Conservation (phyloP, 1,284 basidiomycete species). For the Apiotrichum brassicae region DNA sequence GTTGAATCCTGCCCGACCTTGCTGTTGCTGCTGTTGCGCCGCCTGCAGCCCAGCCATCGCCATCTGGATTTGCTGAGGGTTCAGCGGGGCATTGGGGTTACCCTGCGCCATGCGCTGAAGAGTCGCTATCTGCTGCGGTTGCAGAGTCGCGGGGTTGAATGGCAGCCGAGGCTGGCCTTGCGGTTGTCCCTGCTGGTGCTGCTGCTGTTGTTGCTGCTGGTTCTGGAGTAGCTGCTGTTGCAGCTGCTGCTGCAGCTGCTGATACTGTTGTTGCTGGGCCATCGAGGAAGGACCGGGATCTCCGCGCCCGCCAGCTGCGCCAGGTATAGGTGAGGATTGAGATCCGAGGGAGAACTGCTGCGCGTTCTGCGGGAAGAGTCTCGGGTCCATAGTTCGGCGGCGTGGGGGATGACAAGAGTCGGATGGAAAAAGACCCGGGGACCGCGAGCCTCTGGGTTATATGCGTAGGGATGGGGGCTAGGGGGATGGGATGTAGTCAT, state of each 20-base stretch:
- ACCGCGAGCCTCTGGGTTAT: slow-evolving; percentile 12
- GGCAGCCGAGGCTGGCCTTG: slow-evolving; percentile 12
- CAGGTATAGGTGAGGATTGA: slow-evolving; percentile 20
- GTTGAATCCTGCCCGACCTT: slow-evolving; percentile 2
- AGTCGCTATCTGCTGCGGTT: slow-evolving; percentile 25
- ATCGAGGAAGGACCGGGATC: slow-evolving; percentile 31
- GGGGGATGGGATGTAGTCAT: slow-evolving; percentile 23
- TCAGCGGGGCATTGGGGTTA: slow-evolving; percentile 15
- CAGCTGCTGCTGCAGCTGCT: slow-evolving; percentile 5
- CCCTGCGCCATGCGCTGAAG: slow-evolving; percentile 26
- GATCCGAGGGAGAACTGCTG: slow-evolving; percentile 12
- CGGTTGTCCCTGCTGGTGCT: slow-evolving; percentile 1
- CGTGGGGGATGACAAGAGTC: neutral
- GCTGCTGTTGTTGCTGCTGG: slow-evolving; percentile 11
- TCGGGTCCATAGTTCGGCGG: slow-evolving; percentile 16
- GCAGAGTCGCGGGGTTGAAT: slow-evolving; percentile 20
- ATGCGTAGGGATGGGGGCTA: slow-evolving; percentile 16
- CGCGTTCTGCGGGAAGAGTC: slow-evolving; percentile 20
- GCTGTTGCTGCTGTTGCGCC: slow-evolving; percentile 4
- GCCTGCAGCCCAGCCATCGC: slow-evolving; percentile 21
- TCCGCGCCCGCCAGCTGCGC: slow-evolving; percentile 19
- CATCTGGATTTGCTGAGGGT: slow-evolving; percentile 30
- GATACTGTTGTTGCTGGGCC: slow-evolving; percentile 11
- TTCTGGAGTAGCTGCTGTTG: slow-evolving; percentile 12
- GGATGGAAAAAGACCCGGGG: neutral